Conservation (phyloP, 257 asterid species). For the Primulina tabacum region DNA sequence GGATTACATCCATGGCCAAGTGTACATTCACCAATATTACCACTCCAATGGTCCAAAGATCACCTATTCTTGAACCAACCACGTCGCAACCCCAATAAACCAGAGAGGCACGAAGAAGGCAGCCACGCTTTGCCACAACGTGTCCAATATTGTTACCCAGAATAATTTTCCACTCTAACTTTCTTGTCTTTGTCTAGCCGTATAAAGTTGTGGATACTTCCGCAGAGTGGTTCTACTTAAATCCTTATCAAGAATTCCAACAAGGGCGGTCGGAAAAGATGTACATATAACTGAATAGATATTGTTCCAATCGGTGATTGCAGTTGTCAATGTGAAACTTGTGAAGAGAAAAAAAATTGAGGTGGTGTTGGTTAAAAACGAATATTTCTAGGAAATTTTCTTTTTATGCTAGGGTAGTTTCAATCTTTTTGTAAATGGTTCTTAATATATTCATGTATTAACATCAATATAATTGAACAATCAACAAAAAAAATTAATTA, state of each 20-base stretch:
- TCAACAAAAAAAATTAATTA: too few relatives aligned
- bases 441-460: too few relatives aligned
- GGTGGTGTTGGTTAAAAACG: too few relatives aligned
- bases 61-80: slow-evolving; percentile 82
- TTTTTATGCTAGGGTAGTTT: too few relatives aligned
- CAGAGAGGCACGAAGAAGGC: slow-evolving; percentile 63
- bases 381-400: too few relatives aligned
- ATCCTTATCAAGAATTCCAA: slow-evolving; percentile 88
- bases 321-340: slow-evolving; percentile 80
- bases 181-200: slow-evolving; percentile 84
- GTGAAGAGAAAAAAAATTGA: slow-evolving; percentile 42
- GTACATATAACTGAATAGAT: slow-evolving; percentile 80
- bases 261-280: slow-evolving; percentile 73
- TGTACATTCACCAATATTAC: slow-evolving; percentile 82
- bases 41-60: slow-evolving; percentile 84
- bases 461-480: too few relatives aligned
- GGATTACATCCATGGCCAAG: slow-evolving; percentile 77
- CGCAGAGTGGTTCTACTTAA: slow-evolving; percentile 62
- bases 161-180: slow-evolving; percentile 67
- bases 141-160: slow-evolving; percentile 79
- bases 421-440: too few relatives aligned
- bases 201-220: slow-evolving; percentile 79
- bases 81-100: slow-evolving; percentile 69
- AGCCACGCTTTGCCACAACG: slow-evolving; percentile 90
- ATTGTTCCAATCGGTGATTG: slow-evolving; percentile 96